Conservation (phyloP, 2,329 filamentous ascomycete genomes). For the Penicillium crustosum region DNA sequence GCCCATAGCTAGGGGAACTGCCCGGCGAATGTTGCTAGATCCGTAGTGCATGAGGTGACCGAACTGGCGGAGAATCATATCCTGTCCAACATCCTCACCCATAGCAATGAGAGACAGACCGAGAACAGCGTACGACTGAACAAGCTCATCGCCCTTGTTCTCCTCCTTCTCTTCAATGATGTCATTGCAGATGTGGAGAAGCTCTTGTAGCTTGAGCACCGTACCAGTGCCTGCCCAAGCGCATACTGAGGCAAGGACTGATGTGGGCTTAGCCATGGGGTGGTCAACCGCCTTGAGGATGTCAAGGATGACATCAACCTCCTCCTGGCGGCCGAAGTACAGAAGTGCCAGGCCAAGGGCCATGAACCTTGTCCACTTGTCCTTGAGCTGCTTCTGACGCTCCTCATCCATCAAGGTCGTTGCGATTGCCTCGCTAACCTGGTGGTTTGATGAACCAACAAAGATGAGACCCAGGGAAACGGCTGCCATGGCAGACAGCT, state of each 20-base stretch:
- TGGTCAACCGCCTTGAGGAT: conserved; percentile 96
- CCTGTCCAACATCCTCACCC: conserved; percentile 97
- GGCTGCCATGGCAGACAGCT: conserved; percentile 93
- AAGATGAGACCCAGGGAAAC: conserved; percentile 87
- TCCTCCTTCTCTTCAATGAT: conserved; percentile 92
- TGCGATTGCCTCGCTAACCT: conserved; percentile 88
- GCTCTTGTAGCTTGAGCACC: conserved; percentile 93
- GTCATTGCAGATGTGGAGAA: conserved; percentile 97
- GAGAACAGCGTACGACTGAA: conserved; percentile 93
- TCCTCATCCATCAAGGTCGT: conserved; percentile 93
- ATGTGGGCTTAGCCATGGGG: conserved; percentile 94
- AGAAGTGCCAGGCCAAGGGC: conserved; percentile 88
- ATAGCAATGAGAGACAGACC: conserved; percentile 93
- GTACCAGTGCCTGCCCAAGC: conserved; percentile 97
- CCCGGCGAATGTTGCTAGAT: conserved; percentile 93
- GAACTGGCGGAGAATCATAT: conserved; percentile 97
- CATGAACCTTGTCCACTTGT: conserved; percentile 98
- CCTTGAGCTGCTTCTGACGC: conserved; percentile 82
- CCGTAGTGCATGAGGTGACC: conserved; percentile 99
- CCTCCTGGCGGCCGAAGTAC: conserved; percentile 95
- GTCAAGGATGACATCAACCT: conserved; percentile 97
- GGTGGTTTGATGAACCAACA: conserved; percentile 86
- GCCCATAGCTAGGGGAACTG: conserved; percentile 94
- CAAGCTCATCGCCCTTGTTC: conserved; percentile 90
- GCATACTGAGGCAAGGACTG: conserved; percentile 91